Percentiles rank a stretch among this genome's conserved stretches.
phyloP scores from a whole-genome alignment of 2,329 filamentous ascomycete genomes.

The Ophiostoma novo-ulmi region DNA sequence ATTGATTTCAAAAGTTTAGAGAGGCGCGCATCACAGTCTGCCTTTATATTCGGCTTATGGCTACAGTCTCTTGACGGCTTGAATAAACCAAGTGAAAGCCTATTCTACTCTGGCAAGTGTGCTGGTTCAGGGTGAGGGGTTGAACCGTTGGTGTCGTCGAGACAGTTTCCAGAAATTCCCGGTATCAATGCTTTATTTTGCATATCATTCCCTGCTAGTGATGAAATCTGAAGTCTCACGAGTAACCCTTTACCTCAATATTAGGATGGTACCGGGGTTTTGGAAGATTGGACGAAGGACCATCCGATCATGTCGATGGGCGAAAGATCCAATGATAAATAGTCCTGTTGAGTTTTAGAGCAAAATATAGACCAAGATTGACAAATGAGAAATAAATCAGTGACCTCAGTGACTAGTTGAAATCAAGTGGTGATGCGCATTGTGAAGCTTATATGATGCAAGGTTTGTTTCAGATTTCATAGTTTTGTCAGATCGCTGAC shows the following conservation, averaged over 20 bases:
- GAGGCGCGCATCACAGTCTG: not conserved
- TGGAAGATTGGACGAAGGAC: not conserved
- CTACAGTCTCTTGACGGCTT: too few relatives aligned
- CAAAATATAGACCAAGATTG: too few relatives aligned
- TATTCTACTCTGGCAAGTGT: not conserved
- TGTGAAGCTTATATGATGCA: conserved; percentile 22
- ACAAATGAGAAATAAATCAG: too few relatives aligned
- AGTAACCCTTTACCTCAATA: not conserved
- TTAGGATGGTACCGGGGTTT: not conserved
- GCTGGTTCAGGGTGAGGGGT: not conserved
- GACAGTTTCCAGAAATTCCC: conserved; percentile 3
- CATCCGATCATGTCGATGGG: not conserved
- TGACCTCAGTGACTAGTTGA: not conserved
- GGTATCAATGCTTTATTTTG: conserved; percentile 3
- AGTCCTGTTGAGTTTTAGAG: too few relatives aligned
- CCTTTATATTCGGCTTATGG: not conserved
- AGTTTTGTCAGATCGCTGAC: not conserved
- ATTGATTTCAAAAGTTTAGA: not conserved
- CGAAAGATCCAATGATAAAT: not conserved
- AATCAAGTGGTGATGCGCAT: not conserved
- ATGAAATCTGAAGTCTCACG: not conserved
- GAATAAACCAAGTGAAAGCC: not conserved
- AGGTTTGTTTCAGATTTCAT: conserved; percentile 15
- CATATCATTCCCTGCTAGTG: not conserved
- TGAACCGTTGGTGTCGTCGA: conserved; percentile 1